Conservation (phyloP, 73 alveolate genomes). For the Paramecium caudatum region DNA sequence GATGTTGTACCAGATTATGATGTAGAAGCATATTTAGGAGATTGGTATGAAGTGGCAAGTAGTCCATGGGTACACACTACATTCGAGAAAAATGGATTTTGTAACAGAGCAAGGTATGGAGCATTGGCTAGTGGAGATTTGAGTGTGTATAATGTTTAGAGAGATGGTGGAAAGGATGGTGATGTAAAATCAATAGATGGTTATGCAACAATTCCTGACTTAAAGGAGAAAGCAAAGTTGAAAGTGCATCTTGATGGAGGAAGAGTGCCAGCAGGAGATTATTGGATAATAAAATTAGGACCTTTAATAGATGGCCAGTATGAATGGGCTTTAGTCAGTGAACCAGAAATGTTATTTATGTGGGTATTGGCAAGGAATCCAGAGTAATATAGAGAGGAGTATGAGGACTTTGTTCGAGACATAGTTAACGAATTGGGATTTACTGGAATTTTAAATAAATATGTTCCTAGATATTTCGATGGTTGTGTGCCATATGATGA, state of each 20-base stretch:
- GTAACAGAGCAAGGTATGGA: conserved; percentile 60
- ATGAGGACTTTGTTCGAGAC: conserved; percentile 33
- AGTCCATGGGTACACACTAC: conserved; percentile 62
- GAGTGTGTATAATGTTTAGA: conserved; percentile 46
- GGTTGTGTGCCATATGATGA: conserved; percentile 67
- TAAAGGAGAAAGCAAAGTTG: not conserved
- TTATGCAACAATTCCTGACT: conserved; percentile 54
- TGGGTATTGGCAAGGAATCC: conserved; percentile 53
- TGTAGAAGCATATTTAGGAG: conserved; percentile 27
- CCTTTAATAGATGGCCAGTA: conserved; percentile 22
- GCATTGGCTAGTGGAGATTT: not conserved
- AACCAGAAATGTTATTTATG: conserved; percentile 53
- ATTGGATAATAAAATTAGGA: conserved; percentile 57
- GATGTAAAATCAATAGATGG: conserved; percentile 54
- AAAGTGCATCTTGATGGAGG: conserved; percentile 36
- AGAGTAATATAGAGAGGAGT: conserved; percentile 13
- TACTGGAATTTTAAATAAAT: conserved; percentile 47
- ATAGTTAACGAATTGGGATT: conserved; percentile 17
- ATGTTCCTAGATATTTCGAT: conserved; percentile 37
- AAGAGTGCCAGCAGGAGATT: conserved; percentile 29
- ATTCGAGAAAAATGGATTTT: conserved; percentile 30
- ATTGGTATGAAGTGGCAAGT: conserved; percentile 69
- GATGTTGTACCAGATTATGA: conserved; percentile 39
- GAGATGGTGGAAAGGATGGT: conserved; percentile 42
- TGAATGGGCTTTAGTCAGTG: conserved; percentile 62